A percentile compares a stretch with the other conserved stretches of the same genome.
Evolutionary conservation across 2,329 filamentous ascomycete genomes (phyloP).

Genomic region (Hymenoscyphus linearis): DNA sequence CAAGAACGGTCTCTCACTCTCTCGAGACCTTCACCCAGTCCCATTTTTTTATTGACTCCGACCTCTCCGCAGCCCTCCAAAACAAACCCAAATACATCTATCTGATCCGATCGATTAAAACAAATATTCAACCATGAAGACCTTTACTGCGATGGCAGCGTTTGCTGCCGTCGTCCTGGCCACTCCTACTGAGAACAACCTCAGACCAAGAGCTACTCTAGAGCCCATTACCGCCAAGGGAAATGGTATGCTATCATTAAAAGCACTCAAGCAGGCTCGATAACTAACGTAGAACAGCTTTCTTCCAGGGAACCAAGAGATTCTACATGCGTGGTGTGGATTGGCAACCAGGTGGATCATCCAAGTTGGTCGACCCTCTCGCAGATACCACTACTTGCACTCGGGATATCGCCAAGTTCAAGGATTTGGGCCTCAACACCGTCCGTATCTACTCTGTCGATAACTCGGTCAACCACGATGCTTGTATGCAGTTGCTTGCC

Average conservation of each 20-base stretch:
- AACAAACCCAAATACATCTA: not conserved
- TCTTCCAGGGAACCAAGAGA: conserved; percentile 27
- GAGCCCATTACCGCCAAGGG: conserved; percentile 29
- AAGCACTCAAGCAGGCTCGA: no score
- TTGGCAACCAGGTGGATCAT: conserved; percentile 57
- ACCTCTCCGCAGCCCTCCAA: not conserved
- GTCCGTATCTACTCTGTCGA: conserved; percentile 70
- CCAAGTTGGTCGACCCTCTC: conserved; percentile 57
- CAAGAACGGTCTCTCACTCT: conserved; percentile 22
- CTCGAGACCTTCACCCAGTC: conserved; percentile 15
- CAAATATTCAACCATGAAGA: conserved; percentile 26
- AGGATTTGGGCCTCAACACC: conserved; percentile 65
- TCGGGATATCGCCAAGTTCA: conserved; percentile 62
- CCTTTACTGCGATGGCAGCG: conserved; percentile 25
- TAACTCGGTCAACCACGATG: conserved; percentile 62
- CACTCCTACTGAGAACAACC: conserved; percentile 14
- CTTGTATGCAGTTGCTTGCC: conserved; percentile 61
- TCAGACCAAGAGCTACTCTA: conserved; percentile 19
- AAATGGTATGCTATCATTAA: conserved; percentile 26
- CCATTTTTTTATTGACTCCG: conserved; percentile 5
- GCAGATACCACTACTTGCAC: conserved; percentile 54
- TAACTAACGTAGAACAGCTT: conserved; percentile 22
- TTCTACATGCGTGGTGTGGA: conserved; percentile 59
- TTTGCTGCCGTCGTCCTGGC: conserved; percentile 25
- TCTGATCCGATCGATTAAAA: not conserved